Evolutionary conservation across 305 asterid species (phyloP), one percentile per base, ranked within the genome.

Genomic region (Fraxinus nigra): DNA sequence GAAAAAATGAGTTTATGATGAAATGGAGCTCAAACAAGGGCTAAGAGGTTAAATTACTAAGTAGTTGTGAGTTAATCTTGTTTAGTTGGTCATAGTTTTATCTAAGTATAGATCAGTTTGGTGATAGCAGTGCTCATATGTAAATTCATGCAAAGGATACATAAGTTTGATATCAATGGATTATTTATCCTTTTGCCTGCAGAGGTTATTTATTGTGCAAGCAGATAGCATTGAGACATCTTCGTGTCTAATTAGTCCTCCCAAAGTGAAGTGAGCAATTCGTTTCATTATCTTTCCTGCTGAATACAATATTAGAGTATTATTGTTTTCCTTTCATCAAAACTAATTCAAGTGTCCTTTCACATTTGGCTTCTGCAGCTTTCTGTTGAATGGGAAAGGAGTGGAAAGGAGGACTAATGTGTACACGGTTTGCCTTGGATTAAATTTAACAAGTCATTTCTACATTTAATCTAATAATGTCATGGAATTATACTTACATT

Each of bases 151-250:
- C 40, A 82, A 75, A 82, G 77, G 59, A 77, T 65, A 40, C 69
- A 30, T 11, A 77, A 54, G 43, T 22, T 51, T 67, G 43, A 7
- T 81, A 70, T 61, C 35, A 61, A 78, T 26, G 75, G 80, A 70
- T 81, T 80, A 81, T 67, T 84, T 83, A 81, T 82, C 63, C 80
- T 86, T 87, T 85, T 82, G 77, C 81, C 51, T 89, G 89, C 97
- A 96, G 99, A 90, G 91, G 85, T 84, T 96, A 87, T 85, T 96
- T 87, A 90, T 93, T 80, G 92, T 87, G 79, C 97, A 91, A 86
- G 86, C 85, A 34, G 98, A 96, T 86, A 88, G 72, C 84, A 82
- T 81, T 46, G 98, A 93, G 87, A 93, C 94, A 65, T 88, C 99
- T 73, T 81, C 92, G 76, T 96, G 99, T 89, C 91, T 96, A 77